phyloP scores from a whole-genome alignment of 2,329 filamentous ascomycete genomes.

The Trichoderma cornu-damae region DNA sequence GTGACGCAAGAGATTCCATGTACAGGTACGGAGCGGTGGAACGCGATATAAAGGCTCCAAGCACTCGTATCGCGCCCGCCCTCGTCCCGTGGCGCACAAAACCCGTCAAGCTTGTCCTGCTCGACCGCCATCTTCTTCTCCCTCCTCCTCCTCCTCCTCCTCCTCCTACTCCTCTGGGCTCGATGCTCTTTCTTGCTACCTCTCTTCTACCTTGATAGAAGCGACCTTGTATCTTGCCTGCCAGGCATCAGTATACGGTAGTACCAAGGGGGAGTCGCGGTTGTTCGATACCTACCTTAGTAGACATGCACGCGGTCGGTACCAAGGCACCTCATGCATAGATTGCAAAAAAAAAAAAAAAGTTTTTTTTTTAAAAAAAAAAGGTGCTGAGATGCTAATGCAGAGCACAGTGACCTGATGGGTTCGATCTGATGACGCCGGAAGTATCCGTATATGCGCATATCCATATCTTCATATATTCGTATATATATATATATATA shows the following conservation, averaged over 20 bases:
- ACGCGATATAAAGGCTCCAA: constrained; percentile 7
- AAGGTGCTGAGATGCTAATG: neutral
- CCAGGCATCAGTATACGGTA: neutral
- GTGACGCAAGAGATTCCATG: neutral
- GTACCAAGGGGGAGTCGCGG: neutral
- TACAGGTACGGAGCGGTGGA: neutral
- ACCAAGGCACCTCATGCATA: neutral
- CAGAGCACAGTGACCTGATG: neutral
- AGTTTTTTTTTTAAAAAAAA: too few species aligned
- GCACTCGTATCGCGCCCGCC: neutral
- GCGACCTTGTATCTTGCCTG: neutral
- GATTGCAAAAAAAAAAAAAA: too few species aligned
- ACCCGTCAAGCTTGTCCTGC: neutral
- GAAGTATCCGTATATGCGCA: neutral
- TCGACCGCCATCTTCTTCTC: too few species aligned
- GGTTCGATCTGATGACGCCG: neutral
- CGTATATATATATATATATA: neutral
- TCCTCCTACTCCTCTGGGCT: neutral
- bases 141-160: constrained; percentile 1
- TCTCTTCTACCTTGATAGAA: neutral
- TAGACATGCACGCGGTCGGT: neutral
- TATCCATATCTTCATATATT: neutral
- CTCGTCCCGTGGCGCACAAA: constrained; percentile 4
- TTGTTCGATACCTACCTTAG: constrained; percentile 7
- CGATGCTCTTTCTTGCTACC: neutral